Conservation (phyloP, 2,329 filamentous ascomycete species). For the Amphichorda felina region DNA sequence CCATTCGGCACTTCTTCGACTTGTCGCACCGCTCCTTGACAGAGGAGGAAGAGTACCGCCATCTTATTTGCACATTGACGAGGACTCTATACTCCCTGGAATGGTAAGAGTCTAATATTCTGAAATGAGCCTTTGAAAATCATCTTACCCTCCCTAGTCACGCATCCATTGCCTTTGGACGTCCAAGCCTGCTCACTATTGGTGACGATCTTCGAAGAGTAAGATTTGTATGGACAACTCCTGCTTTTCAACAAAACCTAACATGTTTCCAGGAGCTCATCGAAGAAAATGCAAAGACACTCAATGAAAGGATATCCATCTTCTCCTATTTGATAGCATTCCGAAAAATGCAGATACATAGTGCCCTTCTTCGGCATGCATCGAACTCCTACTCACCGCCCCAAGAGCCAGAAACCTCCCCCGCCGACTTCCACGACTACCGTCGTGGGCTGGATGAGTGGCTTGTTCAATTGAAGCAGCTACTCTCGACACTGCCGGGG, state of each 20-base stretch:
- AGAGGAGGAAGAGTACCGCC: constrained; percentile 6
- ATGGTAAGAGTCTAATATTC: constrained; percentile 3
- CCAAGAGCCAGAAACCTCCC: too few species aligned
- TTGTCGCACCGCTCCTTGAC: constrained; percentile 7
- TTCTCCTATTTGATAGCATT: constrained; percentile 6
- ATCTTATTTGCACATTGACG: constrained; percentile 5
- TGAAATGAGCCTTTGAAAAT: background rate
- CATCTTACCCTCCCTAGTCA: too few species aligned
- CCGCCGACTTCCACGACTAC: constrained; percentile 1
- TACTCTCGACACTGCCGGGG: background rate
- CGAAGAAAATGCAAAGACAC: background rate
- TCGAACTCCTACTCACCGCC: background rate
- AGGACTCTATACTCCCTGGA: constrained; percentile 8
- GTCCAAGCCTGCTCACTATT: constrained; percentile 6
- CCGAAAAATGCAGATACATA: constrained; percentile 7
- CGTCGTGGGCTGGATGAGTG: constrained; percentile 4
- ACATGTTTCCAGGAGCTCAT: background rate
- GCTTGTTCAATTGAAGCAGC: constrained; percentile 3
- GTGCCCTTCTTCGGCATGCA: constrained; percentile 1
- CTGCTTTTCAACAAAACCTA: background rate
- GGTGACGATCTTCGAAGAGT: constrained; percentile 7
- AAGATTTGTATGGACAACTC: background rate
- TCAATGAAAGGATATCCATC: constrained; percentile 7
- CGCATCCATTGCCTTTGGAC: constrained; percentile 7
- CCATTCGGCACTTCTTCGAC: constrained; percentile 6